Conservation (phyloP, 1,284 basidiomycete species). For the Taiwanofungus camphoratus region DNA sequence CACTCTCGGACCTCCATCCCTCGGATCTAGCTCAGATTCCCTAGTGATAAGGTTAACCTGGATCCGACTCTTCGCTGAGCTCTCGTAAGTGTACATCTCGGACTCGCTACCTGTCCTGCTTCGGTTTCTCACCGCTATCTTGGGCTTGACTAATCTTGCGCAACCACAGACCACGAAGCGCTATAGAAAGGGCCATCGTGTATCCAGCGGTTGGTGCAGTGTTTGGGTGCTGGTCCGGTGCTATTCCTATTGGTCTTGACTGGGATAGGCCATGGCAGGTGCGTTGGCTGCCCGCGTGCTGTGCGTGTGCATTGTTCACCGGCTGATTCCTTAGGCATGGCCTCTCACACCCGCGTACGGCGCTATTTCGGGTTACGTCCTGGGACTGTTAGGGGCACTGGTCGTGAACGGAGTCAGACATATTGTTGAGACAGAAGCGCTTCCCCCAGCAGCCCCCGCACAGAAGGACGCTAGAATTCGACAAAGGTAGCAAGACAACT, state of each 20-base stretch:
- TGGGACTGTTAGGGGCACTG: slow-evolving; percentile 55
- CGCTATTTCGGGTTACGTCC: slow-evolving; percentile 62
- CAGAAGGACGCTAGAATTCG: slow-evolving; percentile 2
- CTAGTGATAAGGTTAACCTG: slow-evolving; percentile 50
- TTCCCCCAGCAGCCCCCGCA: slow-evolving; percentile 4
- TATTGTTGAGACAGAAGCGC: slow-evolving; percentile 35
- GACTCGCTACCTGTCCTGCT: not conserved
- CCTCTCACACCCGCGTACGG: slow-evolving; percentile 73
- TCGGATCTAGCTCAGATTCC: slow-evolving; percentile 34
- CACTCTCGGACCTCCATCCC: slow-evolving; percentile 59
- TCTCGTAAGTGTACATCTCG: slow-evolving; percentile 51
- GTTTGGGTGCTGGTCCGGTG: slow-evolving; percentile 75
- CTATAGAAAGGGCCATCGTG: slow-evolving; percentile 73
- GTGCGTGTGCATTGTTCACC: slow-evolving; percentile 4
- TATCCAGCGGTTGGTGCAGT: slow-evolving; percentile 74
- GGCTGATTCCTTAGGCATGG: slow-evolving; percentile 49
- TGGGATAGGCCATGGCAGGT: slow-evolving; percentile 98
- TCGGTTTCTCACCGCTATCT: slow-evolving; percentile 2
- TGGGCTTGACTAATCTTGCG: slow-evolving; percentile 4
- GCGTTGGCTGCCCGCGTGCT: slow-evolving; percentile 18
- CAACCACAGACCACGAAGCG: slow-evolving; percentile 48
- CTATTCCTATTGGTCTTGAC: slow-evolving; percentile 81
- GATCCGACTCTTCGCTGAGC: slow-evolving; percentile 74
- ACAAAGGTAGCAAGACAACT: slow-evolving; percentile 10
- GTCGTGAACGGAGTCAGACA: slow-evolving; percentile 39